Evolutionary conservation across 106 monocot species (phyloP).

Genomic region (Xerophyta viscosa): DNA sequence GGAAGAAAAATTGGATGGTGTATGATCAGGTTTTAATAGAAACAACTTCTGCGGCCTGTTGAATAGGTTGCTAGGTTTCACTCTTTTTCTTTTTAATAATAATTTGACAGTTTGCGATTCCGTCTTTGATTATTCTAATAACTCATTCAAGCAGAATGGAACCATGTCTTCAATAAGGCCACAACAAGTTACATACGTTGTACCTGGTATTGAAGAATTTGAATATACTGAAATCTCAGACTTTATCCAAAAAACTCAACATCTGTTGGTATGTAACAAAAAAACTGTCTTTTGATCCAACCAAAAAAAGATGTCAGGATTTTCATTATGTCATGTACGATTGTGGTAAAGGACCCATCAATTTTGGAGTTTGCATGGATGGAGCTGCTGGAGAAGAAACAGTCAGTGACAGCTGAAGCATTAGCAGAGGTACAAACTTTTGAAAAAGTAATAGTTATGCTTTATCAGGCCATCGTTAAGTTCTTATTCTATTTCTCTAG

Average conservation of each 20-base stretch:
- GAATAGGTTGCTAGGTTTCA: conserved; percentile 38
- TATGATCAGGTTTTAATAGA: conserved; percentile 84
- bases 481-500: too few relatives aligned
- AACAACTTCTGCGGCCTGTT: conserved; percentile 31
- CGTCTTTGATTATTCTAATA: neutral
- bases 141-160: conserved; percentile 60
- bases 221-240: conserved; percentile 50
- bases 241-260: conserved; percentile 64
- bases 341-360: conserved; percentile 56
- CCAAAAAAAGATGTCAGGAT: too few relatives aligned
- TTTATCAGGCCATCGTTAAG: too few relatives aligned
- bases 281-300: neutral
- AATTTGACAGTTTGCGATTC: neutral
- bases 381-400: conserved; percentile 72
- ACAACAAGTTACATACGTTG: conserved; percentile 81
- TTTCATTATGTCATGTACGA: neutral
- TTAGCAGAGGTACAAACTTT: conserved; percentile 62
- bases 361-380: conserved; percentile 92
- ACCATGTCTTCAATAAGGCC: conserved; percentile 75
- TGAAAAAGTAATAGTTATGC: too few relatives aligned
- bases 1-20: conserved; percentile 99
- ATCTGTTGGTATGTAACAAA: conserved; percentile 56
- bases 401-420: conserved; percentile 62
- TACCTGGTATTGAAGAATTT: conserved; percentile 71
- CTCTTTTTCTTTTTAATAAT: conserved; percentile 8